phyloP scores from a whole-genome alignment of 495 filamentous ascomycete genomes.

The Ramalina intermedia region DNA sequence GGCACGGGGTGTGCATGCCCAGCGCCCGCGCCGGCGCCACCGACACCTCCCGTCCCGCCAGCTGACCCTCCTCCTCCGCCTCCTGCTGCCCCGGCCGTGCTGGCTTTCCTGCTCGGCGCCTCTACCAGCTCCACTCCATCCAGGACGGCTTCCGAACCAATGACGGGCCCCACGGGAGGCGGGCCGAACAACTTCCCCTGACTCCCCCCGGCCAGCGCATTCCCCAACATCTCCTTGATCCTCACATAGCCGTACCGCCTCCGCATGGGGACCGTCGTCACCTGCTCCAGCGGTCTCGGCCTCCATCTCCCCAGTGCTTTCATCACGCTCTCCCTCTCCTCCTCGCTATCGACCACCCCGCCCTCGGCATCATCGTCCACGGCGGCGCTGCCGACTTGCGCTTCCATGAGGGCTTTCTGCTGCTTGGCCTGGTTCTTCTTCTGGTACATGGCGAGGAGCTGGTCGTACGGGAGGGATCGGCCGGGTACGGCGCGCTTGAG shows the following conservation, averaged over 20 bases:
- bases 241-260: conserved; percentile 69
- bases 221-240: conserved; percentile 75
- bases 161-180: not conserved
- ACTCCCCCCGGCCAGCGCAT: conserved; percentile 41
- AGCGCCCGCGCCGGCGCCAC: not conserved
- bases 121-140: not conserved
- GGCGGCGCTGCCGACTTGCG: conserved; percentile 52
- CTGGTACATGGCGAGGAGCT: conserved; percentile 85
- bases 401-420: conserved; percentile 88
- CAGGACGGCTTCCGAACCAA: not conserved
- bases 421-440: conserved; percentile 98
- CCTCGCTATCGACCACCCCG: conserved; percentile 75
- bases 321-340: conserved; percentile 86
- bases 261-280: conserved; percentile 50
- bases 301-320: conserved; percentile 57
- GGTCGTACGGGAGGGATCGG: conserved; percentile 84
- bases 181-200: conserved; percentile 25
- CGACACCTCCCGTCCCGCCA: too few relatives aligned
- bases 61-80: not conserved
- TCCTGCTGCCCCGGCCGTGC: conserved; percentile 1
- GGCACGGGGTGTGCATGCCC: conserved; percentile 3
- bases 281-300: conserved; percentile 57
- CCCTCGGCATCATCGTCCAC: conserved; percentile 58
- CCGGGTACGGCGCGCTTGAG: conserved; percentile 86
- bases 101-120: conserved; percentile 6